Evolutionary conservation across 257 asterid genomes (phyloP).

Genomic region (Prunella vulgaris): DNA sequence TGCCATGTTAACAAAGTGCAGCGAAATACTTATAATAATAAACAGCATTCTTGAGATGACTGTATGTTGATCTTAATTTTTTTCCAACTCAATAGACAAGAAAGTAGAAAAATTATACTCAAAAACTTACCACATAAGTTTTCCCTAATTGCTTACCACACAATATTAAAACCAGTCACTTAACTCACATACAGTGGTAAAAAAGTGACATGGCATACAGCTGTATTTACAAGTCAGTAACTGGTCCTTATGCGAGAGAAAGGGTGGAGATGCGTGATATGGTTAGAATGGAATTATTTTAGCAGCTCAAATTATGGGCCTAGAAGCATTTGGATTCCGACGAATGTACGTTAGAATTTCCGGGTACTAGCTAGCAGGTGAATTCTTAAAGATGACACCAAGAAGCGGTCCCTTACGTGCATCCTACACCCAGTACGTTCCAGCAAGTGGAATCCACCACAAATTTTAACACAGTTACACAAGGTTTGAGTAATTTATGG

Average conservation of each 20-base stretch:
- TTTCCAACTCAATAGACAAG: background rate
- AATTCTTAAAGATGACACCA: conserved; percentile 11
- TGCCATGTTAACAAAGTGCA: background rate
- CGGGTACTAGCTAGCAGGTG: conserved; percentile 27
- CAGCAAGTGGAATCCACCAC: background rate
- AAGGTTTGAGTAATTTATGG: background rate
- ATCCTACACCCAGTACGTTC: background rate
- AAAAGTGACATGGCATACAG: background rate
- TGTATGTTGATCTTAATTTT: background rate
- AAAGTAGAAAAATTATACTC: background rate
- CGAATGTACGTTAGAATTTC: conserved; percentile 20
- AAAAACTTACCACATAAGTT: background rate
- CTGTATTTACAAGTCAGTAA: conserved; percentile 15
- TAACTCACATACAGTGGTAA: background rate
- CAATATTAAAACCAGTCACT: conserved; percentile 5
- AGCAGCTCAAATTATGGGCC: conserved; percentile 36
- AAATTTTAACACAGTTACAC: background rate
- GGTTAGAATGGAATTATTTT: conserved; percentile 34
- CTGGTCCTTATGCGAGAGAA: conserved; percentile 1
- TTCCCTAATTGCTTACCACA: background rate
- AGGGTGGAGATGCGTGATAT: conserved; percentile 15
- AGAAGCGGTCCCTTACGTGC: background rate
- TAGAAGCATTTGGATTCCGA: conserved; percentile 21
- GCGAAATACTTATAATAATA: background rate
- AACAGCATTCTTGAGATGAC: background rate